Evolutionary conservation across 441 rosid species (phyloP).

Genomic region (Biscutella laevigata): DNA sequence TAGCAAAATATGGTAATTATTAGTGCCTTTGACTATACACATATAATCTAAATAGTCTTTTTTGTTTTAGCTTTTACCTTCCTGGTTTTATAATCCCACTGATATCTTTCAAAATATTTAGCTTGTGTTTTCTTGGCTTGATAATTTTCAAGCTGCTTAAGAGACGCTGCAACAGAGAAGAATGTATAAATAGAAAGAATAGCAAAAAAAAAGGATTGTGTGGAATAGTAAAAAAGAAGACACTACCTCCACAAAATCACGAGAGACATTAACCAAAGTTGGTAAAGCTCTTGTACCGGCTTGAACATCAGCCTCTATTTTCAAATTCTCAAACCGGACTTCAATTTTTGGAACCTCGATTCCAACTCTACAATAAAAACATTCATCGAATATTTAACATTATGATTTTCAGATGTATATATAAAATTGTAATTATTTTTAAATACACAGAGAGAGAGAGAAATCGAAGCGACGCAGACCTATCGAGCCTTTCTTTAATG

Average conservation of each 20-base stretch:
- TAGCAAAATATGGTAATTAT: background rate
- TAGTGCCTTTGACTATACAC: conserved; percentile 1
- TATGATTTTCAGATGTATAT: too few relatives aligned
- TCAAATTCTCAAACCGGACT: conserved; percentile 63
- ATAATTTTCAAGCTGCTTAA: conserved; percentile 36
- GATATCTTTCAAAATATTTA: conserved; percentile 49
- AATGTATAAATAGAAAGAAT: background rate
- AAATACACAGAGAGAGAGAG: background rate
- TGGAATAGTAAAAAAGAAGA: background rate
- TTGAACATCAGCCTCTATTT: conserved; percentile 52
- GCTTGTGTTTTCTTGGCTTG: conserved; percentile 35
- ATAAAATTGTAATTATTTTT: too few relatives aligned
- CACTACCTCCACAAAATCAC: conserved; percentile 56
- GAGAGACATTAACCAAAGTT: conserved; percentile 58
- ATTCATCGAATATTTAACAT: too few relatives aligned
- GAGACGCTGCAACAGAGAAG: conserved; percentile 33
- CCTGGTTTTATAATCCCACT: conserved; percentile 68
- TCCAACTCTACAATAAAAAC: conserved; percentile 44
- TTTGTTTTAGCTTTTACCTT: conserved; percentile 33
- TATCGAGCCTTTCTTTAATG: conserved; percentile 70
- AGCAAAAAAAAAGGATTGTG: background rate
- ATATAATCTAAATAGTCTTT: background rate
- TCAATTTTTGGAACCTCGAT: conserved; percentile 65
- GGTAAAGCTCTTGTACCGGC: conserved; percentile 81
- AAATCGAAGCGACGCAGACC: conserved; percentile 32